Percentiles rank a stretch among this genome's conserved stretches.
phyloP scores from a whole-genome alignment of 345 rosid species.

The Citrus unshiu region DNA sequence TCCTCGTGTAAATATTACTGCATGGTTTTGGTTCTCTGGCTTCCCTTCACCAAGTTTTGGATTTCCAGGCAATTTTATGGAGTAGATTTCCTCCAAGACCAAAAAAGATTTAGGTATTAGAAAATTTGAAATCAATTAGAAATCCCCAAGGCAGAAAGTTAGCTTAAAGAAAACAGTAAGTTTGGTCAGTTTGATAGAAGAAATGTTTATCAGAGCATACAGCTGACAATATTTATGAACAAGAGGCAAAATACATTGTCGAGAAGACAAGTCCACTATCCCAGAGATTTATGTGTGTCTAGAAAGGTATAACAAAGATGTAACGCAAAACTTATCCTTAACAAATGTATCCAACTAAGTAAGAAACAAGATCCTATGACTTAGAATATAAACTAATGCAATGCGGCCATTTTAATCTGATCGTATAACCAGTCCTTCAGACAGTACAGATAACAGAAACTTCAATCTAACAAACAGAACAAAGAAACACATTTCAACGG shows the following conservation, averaged over 20 bases:
- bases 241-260: not conserved
- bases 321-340: not conserved
- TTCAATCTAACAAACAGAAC: not conserved
- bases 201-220: not conserved
- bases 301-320: not conserved
- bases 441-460: not conserved
- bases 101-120: conserved; percentile 1
- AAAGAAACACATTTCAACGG: not conserved
- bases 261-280: not conserved
- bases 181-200: not conserved
- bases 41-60: conserved; percentile 99
- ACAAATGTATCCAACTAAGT: not conserved
- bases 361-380: not conserved
- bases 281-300: not conserved
- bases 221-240: not conserved
- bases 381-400: not conserved
- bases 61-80: conserved; percentile 90
- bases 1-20: conserved; percentile 94
- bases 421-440: not conserved
- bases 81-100: conserved; percentile 77
- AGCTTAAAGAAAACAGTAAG: not conserved
- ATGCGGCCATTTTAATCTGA: not conserved
- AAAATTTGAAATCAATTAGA: not conserved
- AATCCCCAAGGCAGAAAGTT: not conserved
- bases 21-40: conserved; percentile 99